A percentile compares a stretch with the other conserved stretches of the same genome.
phyloP scores from a whole-genome alignment of 306 rosid species.

The Crotalaria pallida region DNA sequence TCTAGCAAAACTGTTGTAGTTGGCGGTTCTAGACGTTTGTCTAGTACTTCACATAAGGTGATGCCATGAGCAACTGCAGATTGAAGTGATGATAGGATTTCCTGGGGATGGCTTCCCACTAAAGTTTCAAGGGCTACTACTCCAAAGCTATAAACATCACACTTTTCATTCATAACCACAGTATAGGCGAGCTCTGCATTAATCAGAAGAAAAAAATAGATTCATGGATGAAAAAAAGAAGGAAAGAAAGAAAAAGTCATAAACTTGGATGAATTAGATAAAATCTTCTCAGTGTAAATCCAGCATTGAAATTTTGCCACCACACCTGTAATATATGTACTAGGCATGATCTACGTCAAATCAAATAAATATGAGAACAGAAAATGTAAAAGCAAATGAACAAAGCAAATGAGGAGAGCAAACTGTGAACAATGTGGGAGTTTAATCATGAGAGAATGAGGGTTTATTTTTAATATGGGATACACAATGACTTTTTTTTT shows the following conservation, averaged over 20 bases:
- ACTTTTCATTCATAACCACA: slow-evolving; percentile 7
- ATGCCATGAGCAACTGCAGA: background rate
- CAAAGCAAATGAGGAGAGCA: too few species aligned
- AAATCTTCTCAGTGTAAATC: too few species aligned
- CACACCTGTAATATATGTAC: too few species aligned
- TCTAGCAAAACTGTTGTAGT: background rate
- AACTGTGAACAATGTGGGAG: too few species aligned
- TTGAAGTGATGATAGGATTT: slow-evolving; percentile 2
- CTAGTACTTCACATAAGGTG: background rate
- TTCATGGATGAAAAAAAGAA: too few species aligned
- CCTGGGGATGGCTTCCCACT: slow-evolving; percentile 16
- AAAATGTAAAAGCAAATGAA: background rate
- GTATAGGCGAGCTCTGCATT: background rate
- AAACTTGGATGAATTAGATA: background rate
- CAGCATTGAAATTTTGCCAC: too few species aligned
- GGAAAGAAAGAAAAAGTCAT: background rate
- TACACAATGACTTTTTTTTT: too few species aligned
- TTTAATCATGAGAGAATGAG: too few species aligned
- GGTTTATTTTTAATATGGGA: too few species aligned
- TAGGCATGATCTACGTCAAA: too few species aligned
- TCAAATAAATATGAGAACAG: too few species aligned
- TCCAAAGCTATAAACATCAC: slow-evolving; percentile 26
- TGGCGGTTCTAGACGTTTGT: slow-evolving; percentile 1
- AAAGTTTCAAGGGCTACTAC: slow-evolving; percentile 13
- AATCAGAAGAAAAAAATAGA: background rate